Evolutionary conservation across 2,329 filamentous ascomycete genomes (phyloP).

Genomic region (Tolypocladium sp.): DNA sequence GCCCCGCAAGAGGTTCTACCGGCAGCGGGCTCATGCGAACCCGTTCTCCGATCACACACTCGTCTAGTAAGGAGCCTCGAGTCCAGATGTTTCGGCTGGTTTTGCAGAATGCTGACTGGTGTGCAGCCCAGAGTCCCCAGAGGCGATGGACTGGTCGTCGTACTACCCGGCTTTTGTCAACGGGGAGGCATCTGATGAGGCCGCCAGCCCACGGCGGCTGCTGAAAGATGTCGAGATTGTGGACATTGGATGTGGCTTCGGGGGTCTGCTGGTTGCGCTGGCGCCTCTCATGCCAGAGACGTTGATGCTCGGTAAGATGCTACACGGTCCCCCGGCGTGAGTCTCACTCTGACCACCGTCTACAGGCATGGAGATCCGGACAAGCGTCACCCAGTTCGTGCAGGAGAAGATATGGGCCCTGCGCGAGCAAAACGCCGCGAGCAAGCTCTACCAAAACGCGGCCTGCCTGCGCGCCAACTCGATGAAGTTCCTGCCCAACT

Average conservation of each 20-base stretch:
- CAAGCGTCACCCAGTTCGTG: constrained; percentile 83
- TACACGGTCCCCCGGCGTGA: not conserved
- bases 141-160: constrained; percentile 82
- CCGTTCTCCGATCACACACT: constrained; percentile 92
- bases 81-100: not conserved
- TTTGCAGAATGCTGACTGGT: not conserved
- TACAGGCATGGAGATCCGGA: constrained; percentile 82
- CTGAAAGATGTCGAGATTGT: constrained; percentile 75
- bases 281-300: constrained; percentile 73
- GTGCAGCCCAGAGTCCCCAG: constrained; percentile 64
- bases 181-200: constrained; percentile 20
- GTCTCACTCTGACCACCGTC: not conserved
- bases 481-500: constrained; percentile 99
- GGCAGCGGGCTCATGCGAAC: constrained; percentile 94
- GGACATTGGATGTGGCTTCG: constrained; percentile 96
- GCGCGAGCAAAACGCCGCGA: constrained; percentile 49
- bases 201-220: constrained; percentile 15
- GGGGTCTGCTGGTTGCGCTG: constrained; percentile 79
- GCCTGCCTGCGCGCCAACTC: constrained; percentile 85
- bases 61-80: constrained; percentile 59
- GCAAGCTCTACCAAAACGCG: constrained; percentile 69
- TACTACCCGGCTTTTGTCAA: constrained; percentile 69
- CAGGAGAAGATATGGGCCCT: constrained; percentile 79
- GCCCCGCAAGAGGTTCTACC: constrained; percentile 92
- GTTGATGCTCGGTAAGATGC: constrained; percentile 62